Conservation (phyloP, 2,329 filamentous ascomycete genomes). For the Phaeophleospora eucalypticola region DNA sequence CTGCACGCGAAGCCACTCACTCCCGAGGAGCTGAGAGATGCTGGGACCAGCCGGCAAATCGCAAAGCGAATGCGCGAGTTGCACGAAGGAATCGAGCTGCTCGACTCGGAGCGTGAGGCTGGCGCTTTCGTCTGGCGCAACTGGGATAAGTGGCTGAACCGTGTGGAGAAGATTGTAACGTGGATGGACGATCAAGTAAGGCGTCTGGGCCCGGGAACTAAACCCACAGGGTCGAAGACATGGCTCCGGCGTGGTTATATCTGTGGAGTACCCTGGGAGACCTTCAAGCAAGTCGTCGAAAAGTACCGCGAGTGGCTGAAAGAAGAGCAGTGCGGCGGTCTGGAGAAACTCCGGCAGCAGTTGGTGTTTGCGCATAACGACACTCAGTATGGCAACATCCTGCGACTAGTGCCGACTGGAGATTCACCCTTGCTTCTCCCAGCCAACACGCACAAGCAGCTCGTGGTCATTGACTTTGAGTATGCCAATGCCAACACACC, state of each 20-base stretch:
- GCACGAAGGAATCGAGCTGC: conserved; percentile 85
- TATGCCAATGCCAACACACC: conserved; percentile 86
- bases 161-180: conserved; percentile 57
- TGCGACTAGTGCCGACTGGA: conserved; percentile 65
- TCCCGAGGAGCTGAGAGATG: conserved; percentile 68
- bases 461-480: conserved; percentile 97
- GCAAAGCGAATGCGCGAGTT: conserved; percentile 96
- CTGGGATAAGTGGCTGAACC: conserved; percentile 86
- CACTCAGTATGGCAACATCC: conserved; percentile 97
- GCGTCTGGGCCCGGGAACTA: conserved; percentile 40
- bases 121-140: conserved; percentile 86
- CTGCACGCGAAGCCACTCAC: conserved; percentile 81
- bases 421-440: conserved; percentile 84
- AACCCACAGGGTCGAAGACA: conserved; percentile 41
- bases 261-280: conserved; percentile 77
- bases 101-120: conserved; percentile 69
- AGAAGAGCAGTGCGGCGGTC: conserved; percentile 61
- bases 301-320: conserved; percentile 75
- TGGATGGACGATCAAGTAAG: conserved; percentile 60
- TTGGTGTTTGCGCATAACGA: conserved; percentile 98
- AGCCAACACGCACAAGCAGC: conserved; percentile 89
- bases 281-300: conserved; percentile 69
- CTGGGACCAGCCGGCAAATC: conserved; percentile 84
- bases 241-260: conserved; percentile 75
- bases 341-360: conserved; percentile 62